A percentile compares a stretch with the other conserved stretches of the same genome.
Conservation (phyloP, 2,329 filamentous ascomycete genomes). For the Madurella mycetomatis region DNA sequence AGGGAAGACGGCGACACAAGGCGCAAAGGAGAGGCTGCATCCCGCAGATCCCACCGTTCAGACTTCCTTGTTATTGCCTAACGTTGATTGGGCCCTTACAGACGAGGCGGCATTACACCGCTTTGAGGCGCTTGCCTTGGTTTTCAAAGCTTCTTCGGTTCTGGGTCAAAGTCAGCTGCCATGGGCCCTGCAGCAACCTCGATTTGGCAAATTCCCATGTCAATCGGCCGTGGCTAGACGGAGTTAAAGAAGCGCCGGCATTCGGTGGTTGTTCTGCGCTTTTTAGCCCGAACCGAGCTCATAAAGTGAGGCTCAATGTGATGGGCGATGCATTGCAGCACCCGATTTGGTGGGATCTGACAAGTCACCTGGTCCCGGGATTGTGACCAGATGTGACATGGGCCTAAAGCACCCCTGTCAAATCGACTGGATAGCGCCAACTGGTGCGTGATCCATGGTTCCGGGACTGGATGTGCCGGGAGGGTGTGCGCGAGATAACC, state of each 20-base stretch:
- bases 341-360: not conserved
- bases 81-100: too few relatives aligned
- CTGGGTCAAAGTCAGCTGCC: too few relatives aligned
- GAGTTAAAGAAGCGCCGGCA: too few relatives aligned
- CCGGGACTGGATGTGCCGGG: not conserved
- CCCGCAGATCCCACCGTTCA: not conserved
- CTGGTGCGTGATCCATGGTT: constrained; percentile 7
- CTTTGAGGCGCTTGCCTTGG: too few relatives aligned
- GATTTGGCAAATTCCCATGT: too few relatives aligned
- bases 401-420: not conserved
- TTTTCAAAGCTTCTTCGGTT: too few relatives aligned
- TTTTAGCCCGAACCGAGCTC: not conserved
- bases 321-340: not conserved
- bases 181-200: too few relatives aligned
- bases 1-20: not conserved
- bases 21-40: not conserved
- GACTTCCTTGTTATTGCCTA: too few relatives aligned
- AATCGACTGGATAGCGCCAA: not conserved
- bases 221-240: too few relatives aligned
- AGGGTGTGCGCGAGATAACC: too few relatives aligned
- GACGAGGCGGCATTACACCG: too few relatives aligned
- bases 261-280: not conserved
- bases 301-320: not conserved
- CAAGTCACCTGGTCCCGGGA: not conserved
- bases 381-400: not conserved